Conservation (phyloP, 169 alveolate genomes). For the Plasmodium sp. region DNA sequence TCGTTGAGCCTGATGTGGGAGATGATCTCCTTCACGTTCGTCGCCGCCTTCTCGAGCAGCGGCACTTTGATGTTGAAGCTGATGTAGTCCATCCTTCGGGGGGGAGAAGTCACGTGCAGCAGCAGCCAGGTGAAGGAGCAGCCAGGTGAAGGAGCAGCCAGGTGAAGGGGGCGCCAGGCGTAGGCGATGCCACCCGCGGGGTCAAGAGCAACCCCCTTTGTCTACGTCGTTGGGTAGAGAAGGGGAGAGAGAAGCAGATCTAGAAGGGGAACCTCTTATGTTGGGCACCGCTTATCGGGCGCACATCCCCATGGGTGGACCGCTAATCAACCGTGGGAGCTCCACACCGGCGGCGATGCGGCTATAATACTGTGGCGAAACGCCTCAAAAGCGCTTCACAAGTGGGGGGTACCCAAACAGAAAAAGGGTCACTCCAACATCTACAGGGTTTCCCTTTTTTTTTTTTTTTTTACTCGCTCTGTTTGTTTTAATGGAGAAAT, state of each 20-base stretch:
- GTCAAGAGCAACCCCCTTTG: neutral
- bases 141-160: no score
- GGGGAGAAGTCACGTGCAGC: no score
- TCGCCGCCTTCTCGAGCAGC: constrained; percentile 74
- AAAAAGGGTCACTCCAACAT: neutral
- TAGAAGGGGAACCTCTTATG: no score
- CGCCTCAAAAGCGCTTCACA: neutral
- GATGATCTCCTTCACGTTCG: constrained; percentile 72
- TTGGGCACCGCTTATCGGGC: neutral
- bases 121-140: no score
- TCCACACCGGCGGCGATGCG: neutral
- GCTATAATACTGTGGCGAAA: neutral
- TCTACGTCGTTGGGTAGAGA: neutral
- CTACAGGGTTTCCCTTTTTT: neutral
- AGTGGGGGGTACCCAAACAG: neutral
- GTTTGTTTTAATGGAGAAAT: neutral
- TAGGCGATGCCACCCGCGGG: neutral
- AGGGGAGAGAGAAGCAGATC: neutral
- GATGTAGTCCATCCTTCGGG: constrained; percentile 1
- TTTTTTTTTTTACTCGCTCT: neutral
- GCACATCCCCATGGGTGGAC: neutral
- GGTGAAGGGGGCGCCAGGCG: neutral
- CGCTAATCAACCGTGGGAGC: neutral
- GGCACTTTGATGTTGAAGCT: constrained; percentile 54
- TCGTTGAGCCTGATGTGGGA: constrained; percentile 63